Evolutionary conservation across 768 basidiomycete genomes (phyloP), one percentile per base, ranked within the genome.

Genomic region (Clavulina sp.): DNA sequence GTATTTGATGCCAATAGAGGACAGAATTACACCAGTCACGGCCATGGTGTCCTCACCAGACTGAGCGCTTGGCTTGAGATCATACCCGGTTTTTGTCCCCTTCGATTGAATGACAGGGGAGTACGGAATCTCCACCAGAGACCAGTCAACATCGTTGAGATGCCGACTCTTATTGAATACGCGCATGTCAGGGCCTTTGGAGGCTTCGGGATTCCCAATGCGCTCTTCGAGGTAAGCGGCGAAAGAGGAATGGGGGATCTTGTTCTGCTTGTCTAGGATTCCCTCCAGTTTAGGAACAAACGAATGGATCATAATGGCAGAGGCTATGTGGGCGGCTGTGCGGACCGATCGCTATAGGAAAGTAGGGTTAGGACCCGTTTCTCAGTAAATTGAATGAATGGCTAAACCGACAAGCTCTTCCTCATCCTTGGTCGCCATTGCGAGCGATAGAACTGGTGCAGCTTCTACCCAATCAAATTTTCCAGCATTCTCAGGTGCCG

Each of bases 71-170:
- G 82, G 81, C 53, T 81, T 78, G 46, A 97, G 70, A 63, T 97
- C 93, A 63, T 93, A 97, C 4, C 86, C 84, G 6, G 74, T 71
- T 54, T 72, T 75, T 32, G 82, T 82, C 5, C 86, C 83, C 38
- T 81, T 82, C 4, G 92, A 96, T 58, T 96, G 93, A 61, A 97
- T 86, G 63, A 96, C 92, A 2, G 93, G 91, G 2, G 85, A 77
- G 65, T 93, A 96, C 58, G 85, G 84, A 66, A 92, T 93, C 65
- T 99, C 95, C 4, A 84, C 81, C 2, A 80, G 74, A n/a, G 71
- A 68, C 77, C 85, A 93, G 62, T 99, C 73, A 19, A 54, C 38
- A 21, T 50, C 34, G 4, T 75, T 77, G 47, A 80, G 78, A 13
- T 77, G 81, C 60, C 84, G 80, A 56, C 68, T 64, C 52, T 68